phyloP scores from a whole-genome alignment of 768 basidiomycete species.

The Xerocomus spinulosus region DNA sequence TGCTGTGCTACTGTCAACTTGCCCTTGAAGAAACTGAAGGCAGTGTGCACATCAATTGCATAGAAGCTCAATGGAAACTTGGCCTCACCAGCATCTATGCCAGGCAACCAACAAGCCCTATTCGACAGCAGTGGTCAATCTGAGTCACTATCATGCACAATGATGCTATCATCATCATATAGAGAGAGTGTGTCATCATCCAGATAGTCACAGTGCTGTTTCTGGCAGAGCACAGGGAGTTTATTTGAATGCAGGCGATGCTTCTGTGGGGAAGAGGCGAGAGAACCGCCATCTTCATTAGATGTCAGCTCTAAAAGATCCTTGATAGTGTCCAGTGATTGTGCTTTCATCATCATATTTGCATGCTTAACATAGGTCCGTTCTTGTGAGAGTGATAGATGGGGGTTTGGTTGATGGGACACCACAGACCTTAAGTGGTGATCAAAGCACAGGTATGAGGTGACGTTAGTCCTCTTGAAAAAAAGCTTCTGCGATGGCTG shows the following conservation, averaged over 20 bases:
- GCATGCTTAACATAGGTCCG: too few species aligned
- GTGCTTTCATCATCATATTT: too few species aligned
- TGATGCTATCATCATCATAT: not conserved
- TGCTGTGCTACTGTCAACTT: not conserved
- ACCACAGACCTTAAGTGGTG: not conserved
- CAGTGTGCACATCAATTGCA: not conserved
- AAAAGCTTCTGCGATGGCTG: not conserved
- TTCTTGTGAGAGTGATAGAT: not conserved
- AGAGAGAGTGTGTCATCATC: too few species aligned
- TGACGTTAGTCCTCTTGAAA: not conserved
- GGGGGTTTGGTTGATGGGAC: not conserved
- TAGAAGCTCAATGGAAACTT: not conserved
- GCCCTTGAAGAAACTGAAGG: not conserved
- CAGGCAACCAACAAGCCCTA: not conserved
- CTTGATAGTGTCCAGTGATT: too few species aligned
- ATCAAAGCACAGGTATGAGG: not conserved
- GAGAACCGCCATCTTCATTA: too few species aligned
- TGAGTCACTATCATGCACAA: not conserved
- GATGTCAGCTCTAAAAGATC: too few species aligned
- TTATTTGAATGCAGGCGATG: too few species aligned
- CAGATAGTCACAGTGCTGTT: too few species aligned
- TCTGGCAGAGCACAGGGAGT: too few species aligned
- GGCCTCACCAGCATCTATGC: not conserved
- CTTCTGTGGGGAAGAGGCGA: too few species aligned
- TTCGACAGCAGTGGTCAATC: too few species aligned